Percentiles rank a stretch among this genome's conserved stretches.
Conservation (phyloP, 108 stramenopile genomes). For the Nannochloropsis oceanica region DNA sequence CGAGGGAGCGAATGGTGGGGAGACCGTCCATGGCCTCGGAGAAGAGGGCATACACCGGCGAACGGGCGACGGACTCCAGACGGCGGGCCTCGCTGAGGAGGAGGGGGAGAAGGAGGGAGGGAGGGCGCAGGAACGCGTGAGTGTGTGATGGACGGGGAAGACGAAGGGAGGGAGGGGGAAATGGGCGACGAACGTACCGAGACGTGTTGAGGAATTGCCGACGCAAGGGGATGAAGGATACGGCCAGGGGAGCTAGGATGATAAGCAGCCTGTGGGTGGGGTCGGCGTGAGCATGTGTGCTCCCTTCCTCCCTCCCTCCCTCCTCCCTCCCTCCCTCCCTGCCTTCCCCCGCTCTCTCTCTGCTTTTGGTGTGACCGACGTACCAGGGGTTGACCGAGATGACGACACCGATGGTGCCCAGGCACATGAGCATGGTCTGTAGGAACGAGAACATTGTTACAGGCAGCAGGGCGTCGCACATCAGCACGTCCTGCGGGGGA, state of each 20-base stretch:
- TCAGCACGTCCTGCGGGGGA: slow-evolving; percentile 64
- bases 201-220: slow-evolving; percentile 57
- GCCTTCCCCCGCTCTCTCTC: not conserved
- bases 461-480: slow-evolving; percentile 65
- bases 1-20: slow-evolving; percentile 52
- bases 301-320: too few species aligned
- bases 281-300: not conserved
- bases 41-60: slow-evolving; percentile 72
- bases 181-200: not conserved
- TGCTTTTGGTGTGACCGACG: slow-evolving; percentile 7
- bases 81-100: slow-evolving; percentile 68
- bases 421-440: slow-evolving; percentile 44
- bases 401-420: slow-evolving; percentile 59
- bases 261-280: not conserved
- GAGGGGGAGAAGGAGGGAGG: not conserved
- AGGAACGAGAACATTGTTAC: slow-evolving; percentile 52
- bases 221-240: slow-evolving; percentile 53
- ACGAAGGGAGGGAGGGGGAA: not conserved
- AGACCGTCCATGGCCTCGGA: slow-evolving; percentile 76
- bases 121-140: not conserved
- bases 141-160: not conserved
- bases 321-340: not conserved
- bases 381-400: slow-evolving; percentile 32
- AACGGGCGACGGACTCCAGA: slow-evolving; percentile 56
- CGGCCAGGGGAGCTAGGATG: slow-evolving; percentile 42